Percentiles rank a stretch among this genome's conserved stretches.
Evolutionary conservation across 2,329 filamentous ascomycete species (phyloP).

Genomic region (Fusarium bactridioides): DNA sequence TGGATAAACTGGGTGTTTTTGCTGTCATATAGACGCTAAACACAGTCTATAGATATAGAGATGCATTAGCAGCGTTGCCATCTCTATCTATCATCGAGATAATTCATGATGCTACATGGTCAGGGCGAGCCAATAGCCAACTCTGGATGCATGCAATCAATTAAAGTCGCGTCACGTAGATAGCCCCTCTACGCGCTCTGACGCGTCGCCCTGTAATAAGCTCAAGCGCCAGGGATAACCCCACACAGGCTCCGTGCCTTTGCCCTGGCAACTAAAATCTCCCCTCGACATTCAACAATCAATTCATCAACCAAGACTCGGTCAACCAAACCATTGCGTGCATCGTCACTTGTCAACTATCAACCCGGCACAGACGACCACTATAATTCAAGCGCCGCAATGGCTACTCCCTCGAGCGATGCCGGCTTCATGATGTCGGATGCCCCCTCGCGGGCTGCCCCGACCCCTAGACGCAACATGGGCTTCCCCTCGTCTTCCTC

Average conservation of each 20-base stretch:
- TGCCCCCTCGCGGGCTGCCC: constrained; percentile 53
- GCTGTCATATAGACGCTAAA: background rate
- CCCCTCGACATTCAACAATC: constrained; percentile 30
- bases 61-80: too few species aligned
- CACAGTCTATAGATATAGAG: background rate
- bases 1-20: background rate
- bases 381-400: constrained; percentile 34
- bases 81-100: background rate
- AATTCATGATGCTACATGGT: background rate
- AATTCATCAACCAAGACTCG: background rate
- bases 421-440: constrained; percentile 66
- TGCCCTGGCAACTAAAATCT: constrained; percentile 35
- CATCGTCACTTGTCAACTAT: background rate
- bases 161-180: constrained; percentile 48
- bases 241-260: constrained; percentile 30
- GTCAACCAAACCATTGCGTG: background rate
- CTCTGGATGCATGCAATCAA: constrained; percentile 50
- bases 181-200: constrained; percentile 43
- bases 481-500: constrained; percentile 61
- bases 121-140: background rate
- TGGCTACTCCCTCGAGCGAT: constrained; percentile 63
- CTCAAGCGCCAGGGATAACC: constrained; percentile 3
- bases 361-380: constrained; percentile 2
- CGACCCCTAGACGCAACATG: constrained; percentile 54
- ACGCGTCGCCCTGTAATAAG: constrained; percentile 39